These are phyloP conservation scores for Sporobolus alterniflorus DNA, from an alignment of 202 grass and related monocot species.

Conservation along the genomic window DNA sequence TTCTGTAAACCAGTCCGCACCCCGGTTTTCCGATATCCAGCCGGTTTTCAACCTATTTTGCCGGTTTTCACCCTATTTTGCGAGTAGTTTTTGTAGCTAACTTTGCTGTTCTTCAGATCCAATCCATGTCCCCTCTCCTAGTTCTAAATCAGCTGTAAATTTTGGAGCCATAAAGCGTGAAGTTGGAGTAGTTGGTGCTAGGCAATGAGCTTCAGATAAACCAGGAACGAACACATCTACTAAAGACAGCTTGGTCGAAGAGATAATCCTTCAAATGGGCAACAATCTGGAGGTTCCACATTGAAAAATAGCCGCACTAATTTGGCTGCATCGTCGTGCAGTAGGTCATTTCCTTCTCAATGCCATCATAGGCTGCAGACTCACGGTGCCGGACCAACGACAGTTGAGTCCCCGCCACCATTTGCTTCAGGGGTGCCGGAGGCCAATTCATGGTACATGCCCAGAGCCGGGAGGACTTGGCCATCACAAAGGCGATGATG, in stretches of 20 bases:
- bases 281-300: conserved; percentile 24
- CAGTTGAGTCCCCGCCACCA: too few relatives aligned
- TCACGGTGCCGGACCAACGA: too few relatives aligned
- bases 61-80: too few relatives aligned
- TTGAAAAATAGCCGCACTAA: conserved; percentile 10
- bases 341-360: conserved; percentile 32
- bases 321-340: conserved; percentile 3
- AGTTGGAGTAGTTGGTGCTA: conserved; percentile 54
- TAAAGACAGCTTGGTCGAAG: conserved; percentile 34
- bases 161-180: conserved; percentile 63
- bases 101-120: conserved; percentile 58
- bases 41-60: too few relatives aligned
- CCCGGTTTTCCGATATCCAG: too few relatives aligned
- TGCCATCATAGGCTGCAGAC: conserved; percentile 20
- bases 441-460: too few relatives aligned
- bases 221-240: conserved; percentile 41
- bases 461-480: too few relatives aligned
- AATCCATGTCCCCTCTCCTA: conserved; percentile 61
- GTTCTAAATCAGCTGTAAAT: conserved; percentile 49
- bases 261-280: conserved; percentile 35
- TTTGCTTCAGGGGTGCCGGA: too few relatives aligned
- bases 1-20: too few relatives aligned
- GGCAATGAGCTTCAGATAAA: conserved; percentile 32
- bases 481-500: too few relatives aligned
- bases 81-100: conserved; percentile 43